phyloP scores from a whole-genome alignment of 345 rosid species.

The Eucalyptus rudis region DNA sequence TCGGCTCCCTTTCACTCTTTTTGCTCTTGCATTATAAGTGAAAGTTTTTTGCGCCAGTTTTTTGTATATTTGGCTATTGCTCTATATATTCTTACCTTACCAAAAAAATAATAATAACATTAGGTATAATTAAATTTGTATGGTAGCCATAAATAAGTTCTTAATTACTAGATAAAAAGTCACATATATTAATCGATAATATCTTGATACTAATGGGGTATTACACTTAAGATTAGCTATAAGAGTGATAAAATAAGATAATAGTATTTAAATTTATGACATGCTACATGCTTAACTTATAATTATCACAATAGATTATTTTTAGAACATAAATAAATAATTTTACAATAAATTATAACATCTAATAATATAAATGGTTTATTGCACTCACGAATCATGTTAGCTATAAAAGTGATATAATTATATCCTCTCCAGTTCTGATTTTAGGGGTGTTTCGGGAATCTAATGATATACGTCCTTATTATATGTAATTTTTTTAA shows the following conservation, averaged over 20 bases:
- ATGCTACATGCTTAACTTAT: neutral
- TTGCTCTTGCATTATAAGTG: too few relatives aligned
- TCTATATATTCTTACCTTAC: too few relatives aligned
- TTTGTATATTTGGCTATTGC: too few relatives aligned
- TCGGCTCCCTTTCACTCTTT: too few relatives aligned
- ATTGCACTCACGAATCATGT: neutral
- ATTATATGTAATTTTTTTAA: too few relatives aligned
- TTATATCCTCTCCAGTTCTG: too few relatives aligned
- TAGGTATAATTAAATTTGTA: too few relatives aligned
- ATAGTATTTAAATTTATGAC: neutral
- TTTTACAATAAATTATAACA: neutral
- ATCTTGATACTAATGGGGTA: neutral
- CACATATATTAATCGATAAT: neutral
- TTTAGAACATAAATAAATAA: neutral
- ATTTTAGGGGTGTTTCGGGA: neutral
- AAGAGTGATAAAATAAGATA: neutral
- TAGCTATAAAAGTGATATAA: neutral
- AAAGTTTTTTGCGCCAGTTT: too few relatives aligned
- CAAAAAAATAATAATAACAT: too few relatives aligned
- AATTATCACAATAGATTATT: neutral
- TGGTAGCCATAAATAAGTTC: neutral
- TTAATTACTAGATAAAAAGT: neutral
- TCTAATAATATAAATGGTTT: neutral
- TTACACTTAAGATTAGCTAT: neutral
- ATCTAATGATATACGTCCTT: neutral